Evolutionary conservation across 2,329 filamentous ascomycete species (phyloP).

Genomic region (Akanthomyces uredinophilus): DNA sequence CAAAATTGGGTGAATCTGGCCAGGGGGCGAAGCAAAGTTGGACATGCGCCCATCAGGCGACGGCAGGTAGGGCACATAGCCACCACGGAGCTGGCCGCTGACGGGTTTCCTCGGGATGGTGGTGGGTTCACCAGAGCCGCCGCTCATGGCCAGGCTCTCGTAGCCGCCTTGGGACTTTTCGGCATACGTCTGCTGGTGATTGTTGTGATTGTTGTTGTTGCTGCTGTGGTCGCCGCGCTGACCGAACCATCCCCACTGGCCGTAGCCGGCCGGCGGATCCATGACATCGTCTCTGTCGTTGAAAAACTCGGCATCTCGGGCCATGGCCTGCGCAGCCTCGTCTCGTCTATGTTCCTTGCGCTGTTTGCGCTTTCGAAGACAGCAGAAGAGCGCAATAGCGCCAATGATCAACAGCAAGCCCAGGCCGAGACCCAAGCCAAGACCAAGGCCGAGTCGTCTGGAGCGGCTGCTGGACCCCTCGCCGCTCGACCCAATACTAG

Average conservation of each 20-base stretch:
- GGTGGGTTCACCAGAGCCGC: conserved; percentile 18
- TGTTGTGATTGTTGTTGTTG: background rate
- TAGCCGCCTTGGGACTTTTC: conserved; percentile 41
- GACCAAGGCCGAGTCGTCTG: conserved; percentile 49
- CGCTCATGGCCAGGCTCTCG: conserved; percentile 40
- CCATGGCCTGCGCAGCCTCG: conserved; percentile 42
- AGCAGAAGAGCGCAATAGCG: conserved; percentile 43
- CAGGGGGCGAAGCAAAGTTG: conserved; percentile 28
- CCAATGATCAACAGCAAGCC: conserved; percentile 42
- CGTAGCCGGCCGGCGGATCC: conserved; percentile 24
- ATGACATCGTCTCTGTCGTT: conserved; percentile 42
- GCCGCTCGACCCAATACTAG: conserved; percentile 19
- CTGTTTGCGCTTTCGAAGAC: conserved; percentile 38
- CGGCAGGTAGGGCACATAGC: conserved; percentile 25
- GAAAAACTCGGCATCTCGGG: conserved; percentile 45
- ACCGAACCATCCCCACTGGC: conserved; percentile 29
- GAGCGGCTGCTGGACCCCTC: conserved; percentile 16
- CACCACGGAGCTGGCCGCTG: conserved; percentile 25
- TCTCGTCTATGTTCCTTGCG: conserved; percentile 35
- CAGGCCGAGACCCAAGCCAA: conserved; percentile 61
- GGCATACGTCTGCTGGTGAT: background rate
- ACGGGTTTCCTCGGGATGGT: conserved; percentile 32
- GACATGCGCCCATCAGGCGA: conserved; percentile 23
- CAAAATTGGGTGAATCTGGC: conserved; percentile 52
- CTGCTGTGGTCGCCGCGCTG: background rate